Percentiles rank a stretch among this genome's conserved stretches.
Evolutionary conservation across 192 early-diverging fungal species (phyloP).

Genomic region (Coemansia sp.): DNA sequence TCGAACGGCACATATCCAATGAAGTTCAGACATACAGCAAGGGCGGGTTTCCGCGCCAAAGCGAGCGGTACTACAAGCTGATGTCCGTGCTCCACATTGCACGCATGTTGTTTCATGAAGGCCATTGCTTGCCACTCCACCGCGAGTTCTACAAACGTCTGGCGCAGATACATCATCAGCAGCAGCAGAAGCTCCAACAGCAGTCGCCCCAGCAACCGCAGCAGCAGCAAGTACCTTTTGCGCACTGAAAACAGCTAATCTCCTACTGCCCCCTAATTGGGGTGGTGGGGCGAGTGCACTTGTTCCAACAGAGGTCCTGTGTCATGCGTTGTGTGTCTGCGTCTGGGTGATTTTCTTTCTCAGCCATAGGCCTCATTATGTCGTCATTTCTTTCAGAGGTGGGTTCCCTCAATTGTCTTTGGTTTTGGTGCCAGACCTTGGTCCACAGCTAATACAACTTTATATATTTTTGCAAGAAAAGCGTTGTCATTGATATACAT

Average conservation of each 20-base stretch:
- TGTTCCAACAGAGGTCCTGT: neutral
- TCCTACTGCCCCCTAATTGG: neutral
- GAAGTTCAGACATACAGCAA: slow-evolving; percentile 49
- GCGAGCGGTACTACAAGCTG: slow-evolving; percentile 52
- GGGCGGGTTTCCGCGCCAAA: slow-evolving; percentile 50
- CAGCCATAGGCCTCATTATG: neutral
- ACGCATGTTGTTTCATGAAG: slow-evolving; percentile 53
- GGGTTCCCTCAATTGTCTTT: neutral
- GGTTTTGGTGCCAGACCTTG: neutral
- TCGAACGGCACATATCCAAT: slow-evolving; percentile 38
- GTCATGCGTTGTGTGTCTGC: neutral
- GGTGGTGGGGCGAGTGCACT: neutral
- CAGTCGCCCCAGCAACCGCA: slow-evolving; percentile 8
- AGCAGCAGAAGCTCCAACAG: slow-evolving; percentile 27
- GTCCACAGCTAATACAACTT: neutral
- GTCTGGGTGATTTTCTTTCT: neutral
- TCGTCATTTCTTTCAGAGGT: neutral
- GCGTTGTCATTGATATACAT: too few species aligned
- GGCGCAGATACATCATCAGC: slow-evolving; percentile 52
- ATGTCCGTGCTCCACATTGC: slow-evolving; percentile 55
- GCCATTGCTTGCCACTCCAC: slow-evolving; percentile 49
- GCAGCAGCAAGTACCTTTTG: slow-evolving; percentile 18
- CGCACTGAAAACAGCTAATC: slow-evolving; percentile 7
- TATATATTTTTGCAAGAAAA: neutral
- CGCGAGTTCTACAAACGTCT: slow-evolving; percentile 50